These are phyloP conservation scores for Adansonia rubrostipa DNA, from an alignment of 441 rosid species.

Conservation along the genomic window DNA sequence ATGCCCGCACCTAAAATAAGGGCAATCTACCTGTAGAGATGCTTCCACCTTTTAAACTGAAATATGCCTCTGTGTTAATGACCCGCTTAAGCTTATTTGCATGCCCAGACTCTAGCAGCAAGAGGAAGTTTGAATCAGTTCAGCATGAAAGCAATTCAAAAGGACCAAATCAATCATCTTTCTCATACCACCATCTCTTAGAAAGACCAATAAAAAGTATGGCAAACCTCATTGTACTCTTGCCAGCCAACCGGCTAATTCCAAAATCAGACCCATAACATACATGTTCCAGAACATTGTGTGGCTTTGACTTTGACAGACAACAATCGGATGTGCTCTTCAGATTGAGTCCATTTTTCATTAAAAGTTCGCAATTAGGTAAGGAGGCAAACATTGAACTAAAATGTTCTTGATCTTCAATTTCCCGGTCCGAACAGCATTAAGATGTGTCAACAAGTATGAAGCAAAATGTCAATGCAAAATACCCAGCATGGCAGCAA, in stretches of 20 bases:
- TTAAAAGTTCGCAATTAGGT: slow-evolving; percentile 16
- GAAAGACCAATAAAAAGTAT: not conserved
- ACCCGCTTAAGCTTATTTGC: not conserved
- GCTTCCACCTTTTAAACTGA: not conserved
- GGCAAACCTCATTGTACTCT: not conserved
- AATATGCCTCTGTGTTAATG: not conserved
- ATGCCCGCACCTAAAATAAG: not conserved
- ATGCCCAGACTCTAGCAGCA: not conserved
- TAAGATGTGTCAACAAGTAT: slow-evolving; percentile 40
- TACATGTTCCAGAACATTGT: not conserved
- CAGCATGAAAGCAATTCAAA: not conserved
- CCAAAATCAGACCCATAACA: slow-evolving; percentile 1
- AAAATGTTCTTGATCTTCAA: slow-evolving; percentile 13
- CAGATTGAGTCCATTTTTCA: not conserved
- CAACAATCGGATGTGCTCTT: not conserved
- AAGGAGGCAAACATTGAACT: not conserved
- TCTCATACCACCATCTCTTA: not conserved
- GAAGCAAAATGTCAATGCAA: slow-evolving; percentile 56
- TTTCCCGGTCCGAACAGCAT: slow-evolving; percentile 27
- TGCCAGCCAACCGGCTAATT: not conserved
- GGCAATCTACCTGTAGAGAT: not conserved
- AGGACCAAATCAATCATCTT: not conserved
- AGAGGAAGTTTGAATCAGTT: not conserved
- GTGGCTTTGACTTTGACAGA: not conserved
- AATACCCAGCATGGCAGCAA: slow-evolving; percentile 83